Base-by-base conservation (phyloP, 768 basidiomycete species). In the Amanita fuliginea region DNA sequence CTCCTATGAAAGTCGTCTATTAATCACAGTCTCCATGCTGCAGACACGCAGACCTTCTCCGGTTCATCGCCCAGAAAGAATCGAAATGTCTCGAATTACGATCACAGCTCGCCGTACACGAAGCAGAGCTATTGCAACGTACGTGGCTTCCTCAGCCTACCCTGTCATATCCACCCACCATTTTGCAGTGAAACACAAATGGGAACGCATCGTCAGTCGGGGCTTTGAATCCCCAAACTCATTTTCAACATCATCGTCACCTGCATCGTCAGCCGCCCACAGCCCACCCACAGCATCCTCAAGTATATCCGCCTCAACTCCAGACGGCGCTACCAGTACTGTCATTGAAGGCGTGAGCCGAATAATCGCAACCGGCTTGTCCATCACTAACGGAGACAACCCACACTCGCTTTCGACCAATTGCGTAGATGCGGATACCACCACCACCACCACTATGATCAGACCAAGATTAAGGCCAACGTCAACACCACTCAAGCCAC, bases 41-140 rank as follows among this genome's bases (percentile, higher is more conserved):
- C 53, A 91, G 89, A 58, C 86, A 92, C 57, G 78, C 82, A 5
- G 87, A 90, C 48, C 66, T 92, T 2, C 67, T 91, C n/a, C 83
- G 76, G 26, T 83, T 83, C 52, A 92, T 92, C 45, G 88, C 89
- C 0, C 86, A 89, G 64, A 90, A 91, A 55, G 89, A 91, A 61
- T 77, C 84, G 0, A 84, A 80, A 61, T 89, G 86, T 56, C 75
- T 91, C 35, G 88, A 92, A 51, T 70, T 91, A 39, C 80, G 86
- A 14, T 77, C 82, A 4, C 86, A 87, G 55, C 77, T 92, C 2
- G 72, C 74, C 6, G 59, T 65, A 11, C 85, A 90, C 55, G 88
- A 92, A 65, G 73, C 72, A 2, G 89, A 90, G 58, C 71, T 91
- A 2, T 60, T 74, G 0, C 76, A 84, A 60, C 65, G 80, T 81